Percentiles rank a stretch among this genome's conserved stretches.
These are phyloP conservation scores for Aspergillus taichungensis DNA, from an alignment of 495 filamentous ascomycete species.

Conservation along the genomic window DNA sequence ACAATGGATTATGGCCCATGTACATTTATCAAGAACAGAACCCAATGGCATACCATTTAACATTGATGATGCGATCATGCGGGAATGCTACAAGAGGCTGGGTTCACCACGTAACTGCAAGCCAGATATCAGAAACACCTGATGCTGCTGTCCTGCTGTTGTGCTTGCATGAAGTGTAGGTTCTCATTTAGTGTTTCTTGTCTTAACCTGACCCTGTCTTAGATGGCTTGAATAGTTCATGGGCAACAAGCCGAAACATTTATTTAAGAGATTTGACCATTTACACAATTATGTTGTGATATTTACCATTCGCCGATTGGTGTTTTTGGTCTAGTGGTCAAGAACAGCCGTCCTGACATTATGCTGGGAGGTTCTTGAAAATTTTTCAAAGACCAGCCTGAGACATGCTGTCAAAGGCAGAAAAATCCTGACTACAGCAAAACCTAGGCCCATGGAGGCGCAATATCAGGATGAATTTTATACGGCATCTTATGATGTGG, in stretches of 20 bases:
- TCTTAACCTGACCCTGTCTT: constrained; percentile 1
- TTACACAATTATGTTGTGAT: no score
- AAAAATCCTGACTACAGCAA: no score
- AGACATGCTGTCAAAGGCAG: background rate
- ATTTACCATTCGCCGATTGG: no score
- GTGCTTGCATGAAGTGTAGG: constrained; percentile 8
- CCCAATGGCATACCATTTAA: constrained; percentile 2
- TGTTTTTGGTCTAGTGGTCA: no score
- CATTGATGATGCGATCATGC: constrained; percentile 1
- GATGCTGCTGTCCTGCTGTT: constrained; percentile 4
- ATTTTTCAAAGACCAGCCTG: background rate
- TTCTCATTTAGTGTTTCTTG: constrained; percentile 2
- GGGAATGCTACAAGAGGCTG: constrained; percentile 3
- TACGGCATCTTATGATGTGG: no score
- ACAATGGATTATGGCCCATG: background rate
- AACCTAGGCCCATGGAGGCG: no score
- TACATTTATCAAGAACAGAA: background rate
- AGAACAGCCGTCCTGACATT: no score
- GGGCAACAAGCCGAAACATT: background rate
- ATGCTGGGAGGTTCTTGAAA: background rate
- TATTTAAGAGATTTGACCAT: background rate
- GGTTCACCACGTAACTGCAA: background rate
- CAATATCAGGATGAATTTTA: no score
- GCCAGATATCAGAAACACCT: background rate
- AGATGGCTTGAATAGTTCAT: constrained; percentile 2